phyloP scores from a whole-genome alignment of 2,329 filamentous ascomycete species.

The Penicillium concentricum region DNA sequence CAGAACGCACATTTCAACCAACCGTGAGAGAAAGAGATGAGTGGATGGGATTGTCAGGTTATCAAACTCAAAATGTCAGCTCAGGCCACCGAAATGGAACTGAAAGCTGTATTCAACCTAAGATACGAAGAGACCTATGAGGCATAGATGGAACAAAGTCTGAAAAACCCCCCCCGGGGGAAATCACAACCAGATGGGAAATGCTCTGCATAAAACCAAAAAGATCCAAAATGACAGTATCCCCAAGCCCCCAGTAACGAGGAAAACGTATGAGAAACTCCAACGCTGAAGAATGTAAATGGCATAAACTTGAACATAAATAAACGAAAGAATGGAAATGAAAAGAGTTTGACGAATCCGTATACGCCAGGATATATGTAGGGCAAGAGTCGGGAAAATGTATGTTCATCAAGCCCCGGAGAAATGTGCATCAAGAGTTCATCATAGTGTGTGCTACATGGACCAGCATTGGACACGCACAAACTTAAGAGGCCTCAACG shows the following conservation, averaged over 20 bases:
- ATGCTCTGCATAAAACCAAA: slow-evolving; percentile 9
- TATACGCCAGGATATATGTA: slow-evolving; percentile 21
- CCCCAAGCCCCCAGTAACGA: neutral
- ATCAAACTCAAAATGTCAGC: neutral
- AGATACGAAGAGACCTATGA: neutral
- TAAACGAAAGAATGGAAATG: neutral
- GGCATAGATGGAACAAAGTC: neutral
- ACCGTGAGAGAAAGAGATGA: neutral
- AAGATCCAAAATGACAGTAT: neutral
- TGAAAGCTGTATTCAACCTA: neutral
- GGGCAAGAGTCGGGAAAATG: slow-evolving; percentile 10
- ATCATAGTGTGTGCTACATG: slow-evolving; percentile 23
- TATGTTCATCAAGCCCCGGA: slow-evolving; percentile 8
- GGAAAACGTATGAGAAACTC: slow-evolving; percentile 16
- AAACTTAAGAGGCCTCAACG: slow-evolving; percentile 33
- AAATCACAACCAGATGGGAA: slow-evolving; percentile 10
- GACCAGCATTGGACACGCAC: slow-evolving; percentile 13
- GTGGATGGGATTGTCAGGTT: neutral
- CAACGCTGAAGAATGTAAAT: slow-evolving; percentile 21
- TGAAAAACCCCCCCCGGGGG: neutral
- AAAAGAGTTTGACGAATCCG: slow-evolving; percentile 6
- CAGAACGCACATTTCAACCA: neutral
- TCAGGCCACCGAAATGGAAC: neutral
- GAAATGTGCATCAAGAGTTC: slow-evolving; percentile 16
- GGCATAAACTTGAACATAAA: slow-evolving; percentile 2